Evolutionary conservation across 345 rosid genomes (phyloP).

Genomic region (Garcia nutans): DNA sequence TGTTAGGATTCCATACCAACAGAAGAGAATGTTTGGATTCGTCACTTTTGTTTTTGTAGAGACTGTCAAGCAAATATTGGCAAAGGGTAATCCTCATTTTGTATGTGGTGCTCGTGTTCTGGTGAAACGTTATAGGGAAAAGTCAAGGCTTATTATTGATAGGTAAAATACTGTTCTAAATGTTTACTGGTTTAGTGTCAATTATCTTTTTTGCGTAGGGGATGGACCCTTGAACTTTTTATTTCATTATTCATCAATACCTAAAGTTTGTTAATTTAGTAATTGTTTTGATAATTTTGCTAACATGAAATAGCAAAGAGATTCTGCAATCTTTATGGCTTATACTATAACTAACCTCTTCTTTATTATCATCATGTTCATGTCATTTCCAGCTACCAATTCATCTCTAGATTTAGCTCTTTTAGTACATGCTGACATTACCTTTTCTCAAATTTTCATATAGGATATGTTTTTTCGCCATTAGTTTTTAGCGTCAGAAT

Average conservation of each 20-base stretch:
- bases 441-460: neutral
- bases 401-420: constrained; percentile 15
- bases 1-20: constrained; percentile 94
- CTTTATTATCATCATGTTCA: constrained; percentile 7
- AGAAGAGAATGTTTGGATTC: constrained; percentile 94
- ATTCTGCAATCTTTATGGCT: constrained; percentile 12
- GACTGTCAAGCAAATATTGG: constrained; percentile 67
- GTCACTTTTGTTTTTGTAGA: constrained; percentile 71
- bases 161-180: constrained; percentile 30
- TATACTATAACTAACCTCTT: neutral
- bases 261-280: neutral
- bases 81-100: constrained; percentile 92
- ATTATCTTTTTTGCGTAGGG: neutral
- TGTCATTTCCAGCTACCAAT: constrained; percentile 5
- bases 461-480: neutral
- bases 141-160: constrained; percentile 60
- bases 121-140: constrained; percentile 94
- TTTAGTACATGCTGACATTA: constrained; percentile 9
- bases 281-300: neutral
- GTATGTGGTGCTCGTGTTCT: constrained; percentile 93
- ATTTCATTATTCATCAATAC: neutral
- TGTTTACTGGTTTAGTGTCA: neutral
- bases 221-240: constrained; percentile 1
- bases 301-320: constrained; percentile 6
- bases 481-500: constrained; percentile 6